phyloP scores from a whole-genome alignment of 768 basidiomycete genomes.

The Trametes sanguinea region DNA sequence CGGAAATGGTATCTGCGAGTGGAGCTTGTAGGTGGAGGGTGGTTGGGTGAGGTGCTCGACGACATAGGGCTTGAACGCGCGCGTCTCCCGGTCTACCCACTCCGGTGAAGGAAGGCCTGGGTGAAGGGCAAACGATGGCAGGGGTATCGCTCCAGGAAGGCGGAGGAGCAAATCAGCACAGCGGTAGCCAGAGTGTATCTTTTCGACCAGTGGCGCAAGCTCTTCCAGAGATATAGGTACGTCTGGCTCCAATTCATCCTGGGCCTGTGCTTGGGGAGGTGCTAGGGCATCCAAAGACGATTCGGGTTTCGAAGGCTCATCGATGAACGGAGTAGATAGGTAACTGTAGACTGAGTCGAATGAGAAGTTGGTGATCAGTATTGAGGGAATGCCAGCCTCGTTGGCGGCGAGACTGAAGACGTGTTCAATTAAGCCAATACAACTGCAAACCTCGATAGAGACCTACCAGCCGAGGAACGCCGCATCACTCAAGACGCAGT shows the following conservation, averaged over 20 bases:
- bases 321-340: conserved; percentile 59
- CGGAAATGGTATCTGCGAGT: conserved; percentile 47
- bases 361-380: conserved; percentile 80
- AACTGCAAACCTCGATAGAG: neutral
- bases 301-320: conserved; percentile 29
- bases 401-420: conserved; percentile 62
- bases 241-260: conserved; percentile 45
- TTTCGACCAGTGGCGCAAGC: conserved; percentile 62
- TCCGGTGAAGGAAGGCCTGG: conserved; percentile 59
- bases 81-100: conserved; percentile 59
- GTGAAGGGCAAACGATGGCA: conserved; percentile 63
- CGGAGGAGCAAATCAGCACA: conserved; percentile 71
- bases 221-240: conserved; percentile 50
- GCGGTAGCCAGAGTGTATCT: conserved; percentile 64
- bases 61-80: conserved; percentile 49
- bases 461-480: conserved; percentile 77
- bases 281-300: neutral
- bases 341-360: conserved; percentile 85
- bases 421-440: neutral
- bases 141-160: conserved; percentile 73
- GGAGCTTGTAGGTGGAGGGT: conserved; percentile 36
- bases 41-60: conserved; percentile 41
- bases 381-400: conserved; percentile 61
- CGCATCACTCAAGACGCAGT: conserved; percentile 73
- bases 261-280: neutral